Evolutionary conservation across 352 stramenopile genomes (phyloP), one percentile per base, ranked within the genome.

Genomic region (Phytopythium chamaehyphon): DNA sequence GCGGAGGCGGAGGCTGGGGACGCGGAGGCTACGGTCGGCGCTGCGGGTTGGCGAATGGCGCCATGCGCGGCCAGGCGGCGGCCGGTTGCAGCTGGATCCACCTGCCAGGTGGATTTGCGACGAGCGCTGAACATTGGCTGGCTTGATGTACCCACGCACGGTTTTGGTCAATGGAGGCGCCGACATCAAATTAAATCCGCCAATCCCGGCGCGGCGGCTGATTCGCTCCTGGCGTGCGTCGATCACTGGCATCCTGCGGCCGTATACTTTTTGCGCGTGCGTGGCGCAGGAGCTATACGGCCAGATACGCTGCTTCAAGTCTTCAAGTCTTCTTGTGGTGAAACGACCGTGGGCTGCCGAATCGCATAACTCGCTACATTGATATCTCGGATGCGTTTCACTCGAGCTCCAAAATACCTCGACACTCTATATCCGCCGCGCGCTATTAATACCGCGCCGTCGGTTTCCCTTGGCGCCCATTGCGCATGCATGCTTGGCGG

Each of bases 321-420:
- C n/a, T n/a, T 44, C 38, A 44, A 44, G n/a, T 44, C 10, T 47
- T 47, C 40, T 47, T 47, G 40, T 47, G 40, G 22, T 18, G 40
- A 28, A 47, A 47, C 40, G 21, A 8, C 40, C 22, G 10, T 14
- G 40, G 18, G 19, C 40, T 33, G 10, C 8, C 2, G 11, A 33
- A 47, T 21, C 22, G 40, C 21, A 47, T 47, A 33, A 11, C 7
- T 1, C 3, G 0, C 19, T 45, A 28, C 40, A 45, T 8, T 14
- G 9, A 28, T 45, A 22, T 45, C 28, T 28, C 9, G 21, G 1
- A 40, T 19, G 15, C 9, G 23, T 24, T 22, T 24, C 16, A 23
- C 0, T 8, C 21, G 23, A 12, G 11, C 6, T 28, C 40, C 19
- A 46, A 46, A 46, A 46, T 46, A 46, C 40, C 19, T 1, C 28